Evolutionary conservation across 2,329 filamentous ascomycete species (phyloP).

Genomic region (Alternaria arbusti): DNA sequence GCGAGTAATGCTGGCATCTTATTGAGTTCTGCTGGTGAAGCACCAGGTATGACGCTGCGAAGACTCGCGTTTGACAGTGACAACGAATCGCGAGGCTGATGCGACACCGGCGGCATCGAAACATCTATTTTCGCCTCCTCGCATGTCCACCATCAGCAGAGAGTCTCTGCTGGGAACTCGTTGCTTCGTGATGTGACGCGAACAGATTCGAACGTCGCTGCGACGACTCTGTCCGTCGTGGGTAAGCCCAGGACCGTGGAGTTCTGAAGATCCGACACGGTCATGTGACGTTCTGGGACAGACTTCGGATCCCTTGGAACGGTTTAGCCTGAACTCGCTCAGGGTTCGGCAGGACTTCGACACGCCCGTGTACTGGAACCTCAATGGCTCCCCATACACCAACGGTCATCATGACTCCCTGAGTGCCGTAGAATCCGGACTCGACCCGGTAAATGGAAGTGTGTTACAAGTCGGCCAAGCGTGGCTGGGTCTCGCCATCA

Average conservation of each 20-base stretch:
- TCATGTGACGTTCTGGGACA: constrained; percentile 9
- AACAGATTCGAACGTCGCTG: neutral
- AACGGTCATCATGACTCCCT: constrained; percentile 6
- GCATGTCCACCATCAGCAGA: neutral
- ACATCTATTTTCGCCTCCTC: constrained; percentile 12
- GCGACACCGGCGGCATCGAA: neutral
- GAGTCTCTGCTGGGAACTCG: neutral
- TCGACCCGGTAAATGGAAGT: constrained; percentile 14
- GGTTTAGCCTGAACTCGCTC: neutral
- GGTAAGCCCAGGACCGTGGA: neutral
- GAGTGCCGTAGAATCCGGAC: constrained; percentile 24
- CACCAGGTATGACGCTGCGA: neutral
- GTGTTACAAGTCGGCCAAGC: constrained; percentile 26
- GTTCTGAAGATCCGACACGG: neutral
- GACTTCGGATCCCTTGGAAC: neutral
- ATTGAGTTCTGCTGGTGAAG: neutral
- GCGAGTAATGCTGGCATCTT: neutral
- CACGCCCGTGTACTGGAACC: neutral
- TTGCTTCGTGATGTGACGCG: neutral
- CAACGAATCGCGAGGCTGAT: neutral
- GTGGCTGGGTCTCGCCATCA: constrained; percentile 18
- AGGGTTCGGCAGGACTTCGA: neutral
- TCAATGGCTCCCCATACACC: constrained; percentile 34
- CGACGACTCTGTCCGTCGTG: neutral
- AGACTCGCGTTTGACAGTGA: neutral